phyloP scores from a whole-genome alignment of 2,329 filamentous ascomycete genomes.

The Sclerotiophoma versabilis region DNA sequence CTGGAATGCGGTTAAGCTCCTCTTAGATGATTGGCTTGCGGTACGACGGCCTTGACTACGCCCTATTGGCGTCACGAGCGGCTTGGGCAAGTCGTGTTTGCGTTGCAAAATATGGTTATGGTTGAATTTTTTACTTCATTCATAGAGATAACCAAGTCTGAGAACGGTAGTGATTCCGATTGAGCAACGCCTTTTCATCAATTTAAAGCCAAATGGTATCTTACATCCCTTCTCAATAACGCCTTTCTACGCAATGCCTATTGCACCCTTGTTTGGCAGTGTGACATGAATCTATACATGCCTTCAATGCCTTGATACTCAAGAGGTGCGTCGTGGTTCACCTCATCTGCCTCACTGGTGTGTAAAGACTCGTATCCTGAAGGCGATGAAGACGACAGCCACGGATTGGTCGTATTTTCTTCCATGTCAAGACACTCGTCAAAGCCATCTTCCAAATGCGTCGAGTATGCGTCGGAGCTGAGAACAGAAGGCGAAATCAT shows the following conservation, averaged over 20 bases:
- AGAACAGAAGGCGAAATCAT: slow-evolving; percentile 60
- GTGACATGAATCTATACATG: slow-evolving; percentile 70
- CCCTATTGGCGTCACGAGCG: not conserved
- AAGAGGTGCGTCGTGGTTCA: slow-evolving; percentile 52
- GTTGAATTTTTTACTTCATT: not conserved
- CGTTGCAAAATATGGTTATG: not conserved
- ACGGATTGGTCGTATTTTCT: slow-evolving; percentile 58
- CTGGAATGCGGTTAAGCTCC: not conserved
- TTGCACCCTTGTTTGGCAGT: slow-evolving; percentile 60
- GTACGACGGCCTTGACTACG: not conserved
- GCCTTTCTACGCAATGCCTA: not conserved
- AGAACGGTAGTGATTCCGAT: slow-evolving; percentile 13
- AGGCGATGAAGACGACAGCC: slow-evolving; percentile 55
- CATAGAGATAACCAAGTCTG: slow-evolving; percentile 32
- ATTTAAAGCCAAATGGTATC: slow-evolving; percentile 42
- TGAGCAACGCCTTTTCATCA: slow-evolving; percentile 25
- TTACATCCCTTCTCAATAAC: slow-evolving; percentile 17
- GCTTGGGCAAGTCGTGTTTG: too few relatives aligned
- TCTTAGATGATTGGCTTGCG: not conserved
- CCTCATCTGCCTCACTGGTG: slow-evolving; percentile 58
- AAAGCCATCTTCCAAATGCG: slow-evolving; percentile 46
- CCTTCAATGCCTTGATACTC: slow-evolving; percentile 70
- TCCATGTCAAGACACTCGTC: slow-evolving; percentile 52
- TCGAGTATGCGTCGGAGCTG: slow-evolving; percentile 48
- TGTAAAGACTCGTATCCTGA: slow-evolving; percentile 66